Conservation (phyloP, 2,329 filamentous ascomycete species). For the Botrytis squamosa region DNA sequence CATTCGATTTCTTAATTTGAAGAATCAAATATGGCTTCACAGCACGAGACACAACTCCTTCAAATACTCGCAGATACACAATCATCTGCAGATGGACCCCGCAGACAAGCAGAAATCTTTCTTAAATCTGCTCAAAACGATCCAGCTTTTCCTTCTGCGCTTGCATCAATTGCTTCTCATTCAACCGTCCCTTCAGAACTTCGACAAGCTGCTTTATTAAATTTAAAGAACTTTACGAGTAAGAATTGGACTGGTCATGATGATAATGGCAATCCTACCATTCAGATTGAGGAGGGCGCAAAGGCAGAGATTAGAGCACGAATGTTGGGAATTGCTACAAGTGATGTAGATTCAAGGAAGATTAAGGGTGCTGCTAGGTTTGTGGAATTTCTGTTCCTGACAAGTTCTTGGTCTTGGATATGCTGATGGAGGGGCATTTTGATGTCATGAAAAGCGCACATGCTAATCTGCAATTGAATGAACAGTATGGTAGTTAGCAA, state of each 20-base stretch:
- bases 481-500: conserved; percentile 76
- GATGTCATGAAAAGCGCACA: neutral
- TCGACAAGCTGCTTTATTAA: conserved; percentile 78
- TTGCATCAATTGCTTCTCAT: conserved; percentile 79
- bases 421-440: neutral
- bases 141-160: conserved; percentile 72
- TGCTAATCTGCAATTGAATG: conserved; percentile 23
- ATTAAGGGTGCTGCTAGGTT: conserved; percentile 87
- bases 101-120: conserved; percentile 75
- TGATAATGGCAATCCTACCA: conserved; percentile 52
- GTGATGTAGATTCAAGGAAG: conserved; percentile 72
- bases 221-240: conserved; percentile 79
- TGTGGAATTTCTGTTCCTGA: conserved; percentile 34
- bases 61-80: conserved; percentile 86
- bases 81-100: conserved; percentile 69
- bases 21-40: conserved; percentile 36
- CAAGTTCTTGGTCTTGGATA: neutral
- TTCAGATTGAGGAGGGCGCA: conserved; percentile 69
- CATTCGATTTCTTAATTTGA: neutral
- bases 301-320: conserved; percentile 72
- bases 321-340: conserved; percentile 73
- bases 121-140: conserved; percentile 48
- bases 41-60: conserved; percentile 91
- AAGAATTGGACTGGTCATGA: conserved; percentile 78
- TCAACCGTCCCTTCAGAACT: conserved; percentile 69